Percentiles rank a stretch among this genome's conserved stretches.
These are phyloP conservation scores for Bipolaris sorokiniana DNA, from an alignment of 2,329 filamentous ascomycete species.

Conservation along the genomic window DNA sequence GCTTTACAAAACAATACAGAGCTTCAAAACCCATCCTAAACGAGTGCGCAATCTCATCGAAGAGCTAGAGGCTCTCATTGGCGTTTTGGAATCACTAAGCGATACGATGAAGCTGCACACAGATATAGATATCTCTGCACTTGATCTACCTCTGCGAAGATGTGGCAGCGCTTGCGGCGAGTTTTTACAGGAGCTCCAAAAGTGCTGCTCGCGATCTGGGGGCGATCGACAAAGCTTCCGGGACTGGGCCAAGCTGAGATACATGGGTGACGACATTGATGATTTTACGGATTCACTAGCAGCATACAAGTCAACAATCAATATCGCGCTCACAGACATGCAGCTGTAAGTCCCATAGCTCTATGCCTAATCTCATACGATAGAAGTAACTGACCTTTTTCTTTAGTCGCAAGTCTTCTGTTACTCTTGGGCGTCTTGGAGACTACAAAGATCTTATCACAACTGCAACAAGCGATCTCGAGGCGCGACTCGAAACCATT, in stretches of 20 bases:
- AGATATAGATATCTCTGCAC: conserved; percentile 17
- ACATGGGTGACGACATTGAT: conserved; percentile 55
- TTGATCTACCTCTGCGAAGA: conserved; percentile 50
- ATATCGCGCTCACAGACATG: conserved; percentile 50
- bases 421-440: conserved; percentile 13
- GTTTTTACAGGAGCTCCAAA: conserved; percentile 50
- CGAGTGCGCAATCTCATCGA: conserved; percentile 18
- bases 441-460: conserved; percentile 21
- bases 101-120: conserved; percentile 10
- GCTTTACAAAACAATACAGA: conserved; percentile 17
- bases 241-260: conserved; percentile 55
- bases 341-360: conserved; percentile 46
- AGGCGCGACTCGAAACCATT: conserved; percentile 19
- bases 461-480: conserved; percentile 19
- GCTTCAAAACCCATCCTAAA: conserved; percentile 18
- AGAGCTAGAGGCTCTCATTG: conserved; percentile 19
- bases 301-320: conserved; percentile 46
- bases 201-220: conserved; percentile 33
- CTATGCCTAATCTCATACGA: background rate
- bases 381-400: background rate
- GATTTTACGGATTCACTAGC: conserved; percentile 51
- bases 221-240: conserved; percentile 47
- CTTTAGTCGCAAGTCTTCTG: conserved; percentile 21
- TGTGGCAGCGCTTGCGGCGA: conserved; percentile 54
- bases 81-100: conserved; percentile 16